Conservation (phyloP, 805 yeast species). For the Wickerhamiella occidentalis region DNA sequence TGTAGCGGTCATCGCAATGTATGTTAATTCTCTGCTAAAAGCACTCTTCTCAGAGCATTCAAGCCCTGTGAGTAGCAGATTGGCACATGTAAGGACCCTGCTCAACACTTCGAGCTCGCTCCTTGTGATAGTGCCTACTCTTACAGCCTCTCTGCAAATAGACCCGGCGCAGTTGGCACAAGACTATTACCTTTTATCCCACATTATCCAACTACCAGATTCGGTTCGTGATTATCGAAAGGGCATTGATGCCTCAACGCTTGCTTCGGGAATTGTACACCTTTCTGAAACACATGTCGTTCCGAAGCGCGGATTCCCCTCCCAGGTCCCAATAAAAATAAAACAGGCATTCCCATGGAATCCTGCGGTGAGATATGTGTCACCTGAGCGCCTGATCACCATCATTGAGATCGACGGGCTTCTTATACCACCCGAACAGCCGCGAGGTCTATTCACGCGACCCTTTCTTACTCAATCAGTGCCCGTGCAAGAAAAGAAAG, state of each 20-base stretch:
- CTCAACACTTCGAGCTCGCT: constrained; percentile 11
- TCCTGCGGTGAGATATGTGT: constrained; percentile 13
- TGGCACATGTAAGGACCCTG: constrained; percentile 9
- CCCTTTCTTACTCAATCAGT: background rate
- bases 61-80: constrained; percentile 14
- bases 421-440: background rate
- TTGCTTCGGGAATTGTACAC: constrained; percentile 3
- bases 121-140: constrained; percentile 18
- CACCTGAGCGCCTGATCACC: constrained; percentile 9
- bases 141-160: constrained; percentile 4
- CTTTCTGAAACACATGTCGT: constrained; percentile 7
- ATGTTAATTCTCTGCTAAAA: constrained; percentile 16
- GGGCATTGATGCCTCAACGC: constrained; percentile 7
- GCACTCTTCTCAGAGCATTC: constrained; percentile 18
- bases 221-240: constrained; percentile 4
- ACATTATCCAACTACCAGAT: constrained; percentile 12
- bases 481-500: background rate
- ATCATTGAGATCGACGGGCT: constrained; percentile 10
- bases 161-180: constrained; percentile 14
- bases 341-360: constrained; percentile 12
- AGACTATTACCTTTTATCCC: constrained; percentile 20
- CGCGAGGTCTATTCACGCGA: constrained; percentile 1
- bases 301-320: constrained; percentile 9
- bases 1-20: constrained; percentile 6
- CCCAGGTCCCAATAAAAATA: background rate